These are phyloP conservation scores for Geum urbanum DNA, from an alignment of 306 rosid genomes.

Conservation along the genomic window DNA sequence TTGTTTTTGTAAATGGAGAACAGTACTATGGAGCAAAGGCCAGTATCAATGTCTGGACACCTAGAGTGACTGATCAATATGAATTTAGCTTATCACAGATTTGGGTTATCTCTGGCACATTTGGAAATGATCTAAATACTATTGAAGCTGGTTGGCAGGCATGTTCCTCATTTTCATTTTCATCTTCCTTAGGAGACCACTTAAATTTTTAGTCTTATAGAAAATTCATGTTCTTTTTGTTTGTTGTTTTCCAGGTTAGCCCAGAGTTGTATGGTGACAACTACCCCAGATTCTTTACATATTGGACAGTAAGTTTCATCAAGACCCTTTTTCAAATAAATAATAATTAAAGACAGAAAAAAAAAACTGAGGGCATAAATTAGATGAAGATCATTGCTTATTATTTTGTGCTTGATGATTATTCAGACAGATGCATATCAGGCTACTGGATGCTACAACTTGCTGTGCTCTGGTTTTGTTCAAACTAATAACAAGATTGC, in stretches of 20 bases:
- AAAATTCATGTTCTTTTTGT: neutral
- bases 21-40: conserved; percentile 98
- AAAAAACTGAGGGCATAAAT: neutral
- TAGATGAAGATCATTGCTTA: neutral
- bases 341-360: neutral
- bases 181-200: neutral
- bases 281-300: conserved; percentile 90
- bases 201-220: neutral
- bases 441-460: conserved; percentile 97
- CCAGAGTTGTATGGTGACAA: conserved; percentile 96
- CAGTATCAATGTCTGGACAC: conserved; percentile 85
- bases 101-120: conserved; percentile 95
- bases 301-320: conserved; percentile 83
- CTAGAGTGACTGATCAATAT: conserved; percentile 61
- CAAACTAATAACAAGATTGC: conserved; percentile 94
- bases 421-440: conserved; percentile 91
- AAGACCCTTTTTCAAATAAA: neutral
- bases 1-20: conserved; percentile 86
- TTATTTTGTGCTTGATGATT: conserved; percentile 5
- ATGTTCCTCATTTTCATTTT: conserved; percentile 20
- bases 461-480: conserved; percentile 92
- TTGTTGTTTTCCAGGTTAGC: conserved; percentile 59
- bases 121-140: conserved; percentile 85
- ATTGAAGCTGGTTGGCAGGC: conserved; percentile 99
- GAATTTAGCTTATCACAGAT: conserved; percentile 97